These are phyloP conservation scores for Cladophialophora bantiana DNA, from an alignment of 2,329 filamentous ascomycete species.

Conservation along the genomic window DNA sequence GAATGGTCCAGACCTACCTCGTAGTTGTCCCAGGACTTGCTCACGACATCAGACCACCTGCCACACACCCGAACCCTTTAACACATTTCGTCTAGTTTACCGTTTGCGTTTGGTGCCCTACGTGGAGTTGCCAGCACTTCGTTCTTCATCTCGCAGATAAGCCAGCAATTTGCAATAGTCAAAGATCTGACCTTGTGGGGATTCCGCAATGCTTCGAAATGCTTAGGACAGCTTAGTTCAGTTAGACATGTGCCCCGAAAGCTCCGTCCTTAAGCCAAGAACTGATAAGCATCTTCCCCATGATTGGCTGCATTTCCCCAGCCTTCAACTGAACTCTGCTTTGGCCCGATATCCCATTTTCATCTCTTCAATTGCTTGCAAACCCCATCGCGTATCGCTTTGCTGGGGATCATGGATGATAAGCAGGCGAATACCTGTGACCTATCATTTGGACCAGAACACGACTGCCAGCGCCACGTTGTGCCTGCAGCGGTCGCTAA, in stretches of 20 bases:
- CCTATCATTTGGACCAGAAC: constrained; percentile 13
- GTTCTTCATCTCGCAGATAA: constrained; percentile 11
- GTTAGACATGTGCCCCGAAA: constrained; percentile 12
- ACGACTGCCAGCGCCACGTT: constrained; percentile 15
- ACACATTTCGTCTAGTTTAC: neutral
- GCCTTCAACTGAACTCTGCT: constrained; percentile 4
- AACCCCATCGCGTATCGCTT: constrained; percentile 21
- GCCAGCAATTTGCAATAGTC: constrained; percentile 4
- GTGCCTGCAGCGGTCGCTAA: constrained; percentile 29
- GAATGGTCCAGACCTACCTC: neutral
- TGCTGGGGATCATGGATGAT: constrained; percentile 19
- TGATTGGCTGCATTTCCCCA: constrained; percentile 31
- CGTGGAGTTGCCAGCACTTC: constrained; percentile 14
- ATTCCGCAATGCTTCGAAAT: constrained; percentile 11
- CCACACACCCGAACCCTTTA: neutral
- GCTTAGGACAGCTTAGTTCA: constrained; percentile 32
- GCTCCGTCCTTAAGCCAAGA: constrained; percentile 20
- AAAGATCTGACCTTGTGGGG: constrained; percentile 10
- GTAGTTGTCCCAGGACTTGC: neutral
- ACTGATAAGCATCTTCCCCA: constrained; percentile 35
- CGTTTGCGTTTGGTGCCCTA: constrained; percentile 1
- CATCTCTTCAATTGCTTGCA: constrained; percentile 25
- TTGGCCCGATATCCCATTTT: constrained; percentile 3
- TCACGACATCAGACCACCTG: neutral
- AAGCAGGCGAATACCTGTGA: constrained; percentile 19